Conservation (phyloP, 1,139 yeast genomes). For the Lodderomyces margitis region DNA sequence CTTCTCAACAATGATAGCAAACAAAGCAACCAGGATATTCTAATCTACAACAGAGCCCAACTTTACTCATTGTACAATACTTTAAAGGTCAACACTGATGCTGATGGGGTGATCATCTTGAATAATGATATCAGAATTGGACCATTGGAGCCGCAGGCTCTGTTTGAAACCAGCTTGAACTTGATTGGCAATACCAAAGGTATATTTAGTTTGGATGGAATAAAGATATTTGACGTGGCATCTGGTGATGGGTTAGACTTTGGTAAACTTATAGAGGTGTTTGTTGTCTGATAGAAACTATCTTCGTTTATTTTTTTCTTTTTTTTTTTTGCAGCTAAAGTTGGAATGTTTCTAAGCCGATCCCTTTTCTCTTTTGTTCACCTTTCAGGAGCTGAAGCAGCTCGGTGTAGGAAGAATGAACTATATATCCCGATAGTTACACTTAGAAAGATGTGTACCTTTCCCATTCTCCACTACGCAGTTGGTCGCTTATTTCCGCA, state of each 20-base stretch:
- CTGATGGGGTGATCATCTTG: slow-evolving; percentile 53
- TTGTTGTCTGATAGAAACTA: slow-evolving; percentile 51
- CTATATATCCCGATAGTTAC: too few species aligned
- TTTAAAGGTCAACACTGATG: slow-evolving; percentile 29
- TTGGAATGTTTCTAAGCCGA: too few species aligned
- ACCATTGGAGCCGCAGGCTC: slow-evolving; percentile 58
- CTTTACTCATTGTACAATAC: slow-evolving; percentile 34
- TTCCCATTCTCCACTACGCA: too few species aligned
- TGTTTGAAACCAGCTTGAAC: slow-evolving; percentile 62
- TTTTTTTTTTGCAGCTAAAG: too few species aligned
- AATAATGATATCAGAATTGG: slow-evolving; percentile 67
- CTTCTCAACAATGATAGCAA: slow-evolving; percentile 4
- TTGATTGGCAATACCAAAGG: slow-evolving; percentile 67
- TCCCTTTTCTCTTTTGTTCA: too few species aligned
- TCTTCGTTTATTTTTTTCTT: too few species aligned
- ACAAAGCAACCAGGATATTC: slow-evolving; percentile 14
- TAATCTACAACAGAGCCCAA: slow-evolving; percentile 25
- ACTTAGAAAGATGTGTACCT: too few species aligned
- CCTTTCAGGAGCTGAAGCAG: too few species aligned
- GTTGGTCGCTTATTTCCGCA: background rate
- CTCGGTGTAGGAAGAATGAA: too few species aligned
- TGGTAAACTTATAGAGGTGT: slow-evolving; percentile 68
- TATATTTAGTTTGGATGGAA: slow-evolving; percentile 61
- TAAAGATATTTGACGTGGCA: slow-evolving; percentile 58
- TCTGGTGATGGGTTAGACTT: slow-evolving; percentile 73